Base-by-base conservation (phyloP, 305 asterid genomes). In the Vinca major region DNA sequence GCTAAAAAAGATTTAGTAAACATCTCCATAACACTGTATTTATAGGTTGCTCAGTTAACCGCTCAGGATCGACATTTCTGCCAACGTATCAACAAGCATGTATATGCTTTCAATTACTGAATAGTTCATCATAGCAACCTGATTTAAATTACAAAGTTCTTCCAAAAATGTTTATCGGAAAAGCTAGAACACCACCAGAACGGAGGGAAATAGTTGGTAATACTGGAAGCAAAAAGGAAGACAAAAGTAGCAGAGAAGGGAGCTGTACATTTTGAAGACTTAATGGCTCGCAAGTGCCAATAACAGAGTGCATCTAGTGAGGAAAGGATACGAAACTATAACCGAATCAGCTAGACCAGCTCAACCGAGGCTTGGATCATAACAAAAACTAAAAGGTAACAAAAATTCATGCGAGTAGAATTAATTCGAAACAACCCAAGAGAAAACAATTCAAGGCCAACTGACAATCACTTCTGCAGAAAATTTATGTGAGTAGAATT, bases 1-100 rank as follows among this genome's bases (percentile, higher is more conserved):
- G 61, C 36, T 21, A 55, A 21, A 20, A 0, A 6, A 58, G 63
- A 58, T 37, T 57, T 33, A 4, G 17, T 36, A 58, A 19, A 37
- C 26, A 39, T 2, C 1, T 36, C 1, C 6, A 40, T 13, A 14
- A 7, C 19, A 37, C 7, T n/a, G n/a, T n/a, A n/a, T n/a, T n/a
- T n/a, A n/a, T 14, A 60, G 48, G 77, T 78, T 79, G 89, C 87
- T 84, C 91, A 86, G 91, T 79, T 84, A 86, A 84, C 88, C 84
- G 86, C 89, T 84, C 89, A 86, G 89, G 45, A 74, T 76, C 81
- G 79, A 84, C 87, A 74, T 71, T 44, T 53, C 16, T 26, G 82
- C 65, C 84, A 58, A 86, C 44, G 76, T 73, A 45, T 74, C 89
- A 84, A 69, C 74, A 84, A 80, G 89, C 84, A n/a, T n/a, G n/a